Conservation (phyloP, 805 yeast genomes). For the Clavispora asparagi region DNA sequence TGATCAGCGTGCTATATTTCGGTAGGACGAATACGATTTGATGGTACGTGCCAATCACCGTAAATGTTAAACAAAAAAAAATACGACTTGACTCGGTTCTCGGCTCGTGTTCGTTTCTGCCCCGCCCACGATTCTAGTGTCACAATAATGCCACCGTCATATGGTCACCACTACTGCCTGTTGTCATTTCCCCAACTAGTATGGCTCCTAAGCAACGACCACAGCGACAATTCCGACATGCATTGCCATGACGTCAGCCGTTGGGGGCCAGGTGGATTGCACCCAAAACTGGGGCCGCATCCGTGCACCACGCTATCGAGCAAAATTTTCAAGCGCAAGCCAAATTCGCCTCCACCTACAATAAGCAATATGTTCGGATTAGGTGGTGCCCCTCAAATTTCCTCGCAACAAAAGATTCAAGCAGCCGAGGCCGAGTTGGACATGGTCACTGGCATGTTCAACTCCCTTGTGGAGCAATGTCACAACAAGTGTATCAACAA, state of each 20-base stretch:
- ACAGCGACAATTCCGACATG: too few species aligned
- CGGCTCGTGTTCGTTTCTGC: too few species aligned
- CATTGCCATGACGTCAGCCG: background rate
- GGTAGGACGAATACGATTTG: too few species aligned
- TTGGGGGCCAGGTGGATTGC: background rate
- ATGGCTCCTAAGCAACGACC: too few species aligned
- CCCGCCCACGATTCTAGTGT: too few species aligned
- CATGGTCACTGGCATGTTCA: conserved; percentile 97
- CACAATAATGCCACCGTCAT: too few species aligned
- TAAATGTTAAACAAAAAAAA: too few species aligned
- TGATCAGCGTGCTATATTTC: too few species aligned
- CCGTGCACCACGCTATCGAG: conserved; percentile 10
- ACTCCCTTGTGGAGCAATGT: conserved; percentile 81
- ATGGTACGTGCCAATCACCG: too few species aligned
- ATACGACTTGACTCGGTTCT: too few species aligned
- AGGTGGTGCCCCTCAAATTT: conserved; percentile 65
- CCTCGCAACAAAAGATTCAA: conserved; percentile 69
- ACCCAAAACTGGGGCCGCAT: conserved; percentile 1
- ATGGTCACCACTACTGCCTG: too few species aligned
- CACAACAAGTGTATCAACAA: conserved; percentile 76
- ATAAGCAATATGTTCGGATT: conserved; percentile 58
- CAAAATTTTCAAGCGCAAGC: conserved; percentile 9
- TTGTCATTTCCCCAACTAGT: too few species aligned
- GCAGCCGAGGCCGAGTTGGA: conserved; percentile 98
- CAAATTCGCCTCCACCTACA: background rate